Evolutionary conservation across 1,284 basidiomycete species (phyloP).

Genomic region (Moesziomyces aphidis): DNA sequence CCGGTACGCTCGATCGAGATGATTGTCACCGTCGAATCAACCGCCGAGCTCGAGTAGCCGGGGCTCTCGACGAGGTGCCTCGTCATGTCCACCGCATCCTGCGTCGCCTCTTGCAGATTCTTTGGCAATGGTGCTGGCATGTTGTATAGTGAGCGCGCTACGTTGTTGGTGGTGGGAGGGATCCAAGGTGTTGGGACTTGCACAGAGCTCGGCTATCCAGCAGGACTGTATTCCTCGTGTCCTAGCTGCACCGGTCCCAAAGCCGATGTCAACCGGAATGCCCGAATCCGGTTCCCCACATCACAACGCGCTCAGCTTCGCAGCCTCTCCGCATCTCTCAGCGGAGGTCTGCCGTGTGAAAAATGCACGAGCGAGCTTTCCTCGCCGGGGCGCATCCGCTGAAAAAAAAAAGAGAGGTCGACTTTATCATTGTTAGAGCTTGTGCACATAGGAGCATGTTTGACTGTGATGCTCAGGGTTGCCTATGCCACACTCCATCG

Average conservation of each 20-base stretch:
- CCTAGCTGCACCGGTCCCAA: no score
- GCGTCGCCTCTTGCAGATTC: conserved; percentile 39
- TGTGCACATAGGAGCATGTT: not conserved
- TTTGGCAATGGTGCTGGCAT: conserved; percentile 37
- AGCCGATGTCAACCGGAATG: no score
- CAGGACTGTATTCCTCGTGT: no score
- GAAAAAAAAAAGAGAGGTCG: no score
- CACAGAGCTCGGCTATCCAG: no score
- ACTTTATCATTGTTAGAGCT: not conserved
- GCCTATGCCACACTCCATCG: not conserved
- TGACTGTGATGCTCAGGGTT: no score
- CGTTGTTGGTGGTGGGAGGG: not conserved
- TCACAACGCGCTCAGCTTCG: no score
- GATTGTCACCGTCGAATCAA: conserved; percentile 29
- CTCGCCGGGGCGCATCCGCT: no score
- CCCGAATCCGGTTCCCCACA: no score
- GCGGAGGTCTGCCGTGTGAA: no score
- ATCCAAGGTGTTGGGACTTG: not conserved
- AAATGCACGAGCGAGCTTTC: no score
- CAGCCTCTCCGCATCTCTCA: no score
- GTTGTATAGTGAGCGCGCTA: not conserved
- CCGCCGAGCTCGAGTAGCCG: conserved; percentile 38
- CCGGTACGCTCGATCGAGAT: conserved; percentile 38
- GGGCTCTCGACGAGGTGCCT: conserved; percentile 17
- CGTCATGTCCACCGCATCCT: conserved; percentile 45